Base-by-base conservation (phyloP, 805 yeast species). In the Nakazawaea peltata region DNA sequence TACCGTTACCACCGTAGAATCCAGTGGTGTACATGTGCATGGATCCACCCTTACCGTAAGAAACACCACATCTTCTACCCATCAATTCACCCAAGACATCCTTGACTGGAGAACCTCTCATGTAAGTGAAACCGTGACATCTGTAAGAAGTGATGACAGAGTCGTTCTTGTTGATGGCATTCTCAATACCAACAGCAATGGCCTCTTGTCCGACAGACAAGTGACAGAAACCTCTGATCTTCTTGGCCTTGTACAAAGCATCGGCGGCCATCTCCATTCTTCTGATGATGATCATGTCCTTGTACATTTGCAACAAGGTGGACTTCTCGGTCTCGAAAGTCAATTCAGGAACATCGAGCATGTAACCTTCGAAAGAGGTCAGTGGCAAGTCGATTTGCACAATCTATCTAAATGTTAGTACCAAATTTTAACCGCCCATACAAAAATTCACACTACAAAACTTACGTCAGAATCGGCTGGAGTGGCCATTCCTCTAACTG, bases 231-330 rank as follows among this genome's bases (percentile, higher is more conserved):
- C 98, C 98, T 71, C 97, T 78, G 56, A 92, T 88, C 69, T 90
- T 87, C 73, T 92, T 92, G 53, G 97, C 95, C 71, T 92, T 92
- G 73, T 92, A 92, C 46, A 92, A 70, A 22, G 97, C 97, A 60
- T 92, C 98, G 43, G 97, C 78, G 28, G 96, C 94, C 95, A 92
- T 90, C 70, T 92, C 98, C 92, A 92, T 79, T 67, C 98, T 83
- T 74, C 95, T 80, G 58, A 90, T 78, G 47, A 81, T 65, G 48
- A 81, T 77, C 97, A 92, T 88, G 59, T 90, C 95, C 67, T 86
- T 83, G 77, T 88, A 92, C 96, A 92, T 86, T 56, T 87, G 77
- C 53, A 92, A 68, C 50, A 92, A 64, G 38, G 79, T 72, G 34
- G 74, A 71, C 72, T 86, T 87, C 51, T 84, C 78, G 39, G 95